A percentile compares a stretch with the other conserved stretches of the same genome.
Evolutionary conservation across 2,329 filamentous ascomycete genomes (phyloP).

Genomic region (Didymella exigua): DNA sequence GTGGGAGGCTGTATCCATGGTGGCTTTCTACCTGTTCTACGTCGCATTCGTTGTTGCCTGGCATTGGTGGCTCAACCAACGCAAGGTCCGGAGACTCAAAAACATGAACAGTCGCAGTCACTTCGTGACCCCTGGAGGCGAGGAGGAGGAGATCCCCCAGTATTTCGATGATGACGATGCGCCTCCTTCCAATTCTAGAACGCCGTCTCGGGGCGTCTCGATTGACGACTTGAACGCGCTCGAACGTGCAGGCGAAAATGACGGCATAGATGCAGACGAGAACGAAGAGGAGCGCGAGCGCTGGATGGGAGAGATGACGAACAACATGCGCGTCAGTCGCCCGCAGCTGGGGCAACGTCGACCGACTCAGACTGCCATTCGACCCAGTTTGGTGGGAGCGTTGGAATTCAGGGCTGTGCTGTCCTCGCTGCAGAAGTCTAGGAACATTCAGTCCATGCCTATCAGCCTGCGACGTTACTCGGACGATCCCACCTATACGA

Average conservation of each 20-base stretch:
- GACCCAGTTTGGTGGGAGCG: slow-evolving; percentile 90
- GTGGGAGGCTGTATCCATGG: slow-evolving; percentile 92
- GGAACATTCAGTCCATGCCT: slow-evolving; percentile 73
- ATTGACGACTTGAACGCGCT: slow-evolving; percentile 68
- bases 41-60: slow-evolving; percentile 85
- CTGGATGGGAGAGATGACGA: slow-evolving; percentile 80
- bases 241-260: slow-evolving; percentile 63
- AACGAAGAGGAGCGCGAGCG: slow-evolving; percentile 68
- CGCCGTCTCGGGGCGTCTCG: slow-evolving; percentile 57
- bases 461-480: slow-evolving; percentile 74
- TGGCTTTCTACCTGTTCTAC: slow-evolving; percentile 88
- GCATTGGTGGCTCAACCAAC: slow-evolving; percentile 82
- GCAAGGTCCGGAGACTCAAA: slow-evolving; percentile 65
- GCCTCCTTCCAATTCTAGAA: slow-evolving; percentile 43
- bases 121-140: slow-evolving; percentile 66
- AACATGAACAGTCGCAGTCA: slow-evolving; percentile 75
- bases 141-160: slow-evolving; percentile 63
- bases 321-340: slow-evolving; percentile 87
- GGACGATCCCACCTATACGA: slow-evolving; percentile 61
- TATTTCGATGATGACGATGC: slow-evolving; percentile 63
- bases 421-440: slow-evolving; percentile 81
- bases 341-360: slow-evolving; percentile 69
- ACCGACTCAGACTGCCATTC: slow-evolving; percentile 80
- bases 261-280: slow-evolving; percentile 61
- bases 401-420: slow-evolving; percentile 92